A percentile compares a stretch with the other conserved stretches of the same genome.
These are phyloP conservation scores for Mycena latifolia DNA, from an alignment of 768 basidiomycete species.

Conservation along the genomic window DNA sequence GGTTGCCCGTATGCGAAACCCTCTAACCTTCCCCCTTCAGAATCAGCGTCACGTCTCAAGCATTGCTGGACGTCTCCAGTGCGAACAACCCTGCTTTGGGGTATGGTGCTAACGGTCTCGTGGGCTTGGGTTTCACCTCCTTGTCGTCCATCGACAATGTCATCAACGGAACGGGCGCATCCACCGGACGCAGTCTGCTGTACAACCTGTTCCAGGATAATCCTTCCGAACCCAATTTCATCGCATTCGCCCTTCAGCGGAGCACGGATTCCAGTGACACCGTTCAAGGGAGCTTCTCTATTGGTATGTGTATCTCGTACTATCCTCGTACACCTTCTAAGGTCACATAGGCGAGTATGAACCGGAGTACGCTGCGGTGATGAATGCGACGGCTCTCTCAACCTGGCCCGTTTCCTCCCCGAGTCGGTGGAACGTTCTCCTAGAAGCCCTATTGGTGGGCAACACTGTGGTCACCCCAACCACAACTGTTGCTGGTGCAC, in stretches of 20 bases:
- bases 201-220: constrained; percentile 83
- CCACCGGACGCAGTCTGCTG: constrained; percentile 76
- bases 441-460: constrained; percentile 80
- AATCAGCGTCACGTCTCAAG: constrained; percentile 75
- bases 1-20: constrained; percentile 1
- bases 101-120: constrained; percentile 79
- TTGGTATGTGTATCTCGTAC: constrained; percentile 64
- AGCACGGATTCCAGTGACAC: constrained; percentile 63
- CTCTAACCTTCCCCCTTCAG: constrained; percentile 48
- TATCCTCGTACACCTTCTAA: background rate
- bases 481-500: constrained; percentile 67
- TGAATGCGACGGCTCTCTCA: constrained; percentile 68
- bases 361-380: constrained; percentile 69
- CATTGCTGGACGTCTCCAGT: constrained; percentile 71
- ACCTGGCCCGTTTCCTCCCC: constrained; percentile 80
- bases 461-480: constrained; percentile 63
- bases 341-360: constrained; percentile 71
- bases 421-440: constrained; percentile 79
- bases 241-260: constrained; percentile 81
- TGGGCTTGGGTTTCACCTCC: constrained; percentile 83
- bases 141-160: constrained; percentile 78
- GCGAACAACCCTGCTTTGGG: constrained; percentile 81
- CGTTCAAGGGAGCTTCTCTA: constrained; percentile 76
- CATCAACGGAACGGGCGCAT: constrained; percentile 68
- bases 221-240: constrained; percentile 80